Evolutionary conservation across 805 yeast genomes (phyloP), one percentile per base, ranked within the genome.

Genomic region (Saccharomycopsis sp.): DNA sequence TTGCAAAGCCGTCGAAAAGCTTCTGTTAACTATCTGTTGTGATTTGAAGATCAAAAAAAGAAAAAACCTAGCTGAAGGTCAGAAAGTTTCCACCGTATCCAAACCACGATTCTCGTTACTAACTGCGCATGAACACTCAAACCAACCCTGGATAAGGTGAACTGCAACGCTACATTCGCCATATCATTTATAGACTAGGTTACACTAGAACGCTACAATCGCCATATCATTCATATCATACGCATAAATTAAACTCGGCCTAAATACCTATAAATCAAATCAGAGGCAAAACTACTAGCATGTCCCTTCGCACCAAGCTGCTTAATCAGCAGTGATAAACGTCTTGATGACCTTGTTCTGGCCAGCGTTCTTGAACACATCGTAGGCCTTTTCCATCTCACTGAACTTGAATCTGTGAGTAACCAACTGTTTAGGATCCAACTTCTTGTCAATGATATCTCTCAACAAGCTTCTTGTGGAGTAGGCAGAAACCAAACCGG

Each of bases 311-410:
- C n/a, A n/a, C n/a, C n/a, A n/a, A n/a, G n/a, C n/a, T n/a, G 12
- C 37, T 29, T 29, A 40, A 41, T 52, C 50, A 18, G n/a, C 12
- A 20, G 8, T 23, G 16, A 53, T 53, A 15, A 53, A 46, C 9
- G 51, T 46, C 46, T 84, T 84, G 65, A 84, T 83, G 60, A 85
- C 81, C 48, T 81, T 83, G 61, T 73, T 77, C 44, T 78, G 76
- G 7, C 80, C 75, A 58, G 85, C 82, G 53, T 75, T 65, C n/a
- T 70, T 66, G 56, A 82, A 84, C n/a, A 77, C 72, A 16, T 83
- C 85, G 64, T 84, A 84, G 24, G 88, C 87, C 62, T 80, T 71
- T 63, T 79, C 75, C 55, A 84, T 78, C 57, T 83, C 84, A 50
- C 70, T 67, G 64, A 82, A 77, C 61, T 77, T 74, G 73, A 77